Evolutionary conservation across 1,139 yeast species (phyloP).

Genomic region (Pichia cactophila): DNA sequence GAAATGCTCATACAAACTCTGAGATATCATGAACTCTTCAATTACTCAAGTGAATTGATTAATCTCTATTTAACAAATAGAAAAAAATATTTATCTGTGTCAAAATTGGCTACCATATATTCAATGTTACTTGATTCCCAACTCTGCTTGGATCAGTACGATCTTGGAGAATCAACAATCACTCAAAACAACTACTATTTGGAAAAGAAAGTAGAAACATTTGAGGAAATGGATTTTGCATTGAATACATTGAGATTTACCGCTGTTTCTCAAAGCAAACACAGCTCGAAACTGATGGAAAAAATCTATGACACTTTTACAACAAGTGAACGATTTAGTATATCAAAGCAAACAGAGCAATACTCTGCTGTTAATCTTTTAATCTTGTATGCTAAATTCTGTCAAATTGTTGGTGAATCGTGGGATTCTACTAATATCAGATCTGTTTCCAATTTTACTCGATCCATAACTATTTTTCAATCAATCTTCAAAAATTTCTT

Average conservation of each 20-base stretch:
- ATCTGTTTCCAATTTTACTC: constrained; percentile 30
- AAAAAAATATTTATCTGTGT: neutral
- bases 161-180: neutral
- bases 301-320: neutral
- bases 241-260: neutral
- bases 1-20: constrained; percentile 9
- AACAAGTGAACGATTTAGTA: constrained; percentile 5
- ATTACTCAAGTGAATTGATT: constrained; percentile 10
- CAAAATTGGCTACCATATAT: neutral
- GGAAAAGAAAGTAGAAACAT: neutral
- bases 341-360: constrained; percentile 21
- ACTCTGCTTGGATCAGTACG: neutral
- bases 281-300: too few relatives aligned
- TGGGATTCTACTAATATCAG: constrained; percentile 18
- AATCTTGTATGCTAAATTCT: constrained; percentile 33
- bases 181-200: neutral
- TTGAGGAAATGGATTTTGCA: neutral
- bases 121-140: neutral
- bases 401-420: constrained; percentile 28
- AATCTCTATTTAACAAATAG: constrained; percentile 4
- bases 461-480: constrained; percentile 36
- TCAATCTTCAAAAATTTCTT: constrained; percentile 36
- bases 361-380: constrained; percentile 31
- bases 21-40: constrained; percentile 15
- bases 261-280: neutral